Base-by-base conservation (phyloP, 1,284 basidiomycete species). In the Sporisorium sorghi region DNA sequence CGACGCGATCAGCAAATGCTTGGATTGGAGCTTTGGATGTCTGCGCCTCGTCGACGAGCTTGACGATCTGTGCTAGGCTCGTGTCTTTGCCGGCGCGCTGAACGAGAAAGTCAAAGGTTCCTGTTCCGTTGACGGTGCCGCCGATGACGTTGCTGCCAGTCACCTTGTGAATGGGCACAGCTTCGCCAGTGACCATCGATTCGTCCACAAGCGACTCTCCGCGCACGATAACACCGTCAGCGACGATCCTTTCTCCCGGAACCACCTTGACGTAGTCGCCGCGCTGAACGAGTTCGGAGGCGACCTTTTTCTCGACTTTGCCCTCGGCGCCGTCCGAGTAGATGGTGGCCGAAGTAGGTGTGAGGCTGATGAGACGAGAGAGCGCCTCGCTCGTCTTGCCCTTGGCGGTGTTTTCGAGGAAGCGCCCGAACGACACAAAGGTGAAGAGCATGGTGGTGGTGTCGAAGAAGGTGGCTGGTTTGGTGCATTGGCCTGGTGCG, bases 391-490 rank as follows among this genome's bases (percentile, higher is more conserved):
- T 94, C 1, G 97, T 99, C 86, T 93, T 93, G 43, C 97, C 96
- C 85, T 99, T 99, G 40, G 97, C 97, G 52, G 91, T 89, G 86
- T 97, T 99, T 86, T 99, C 97, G 55, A 99, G 89, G 86, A 92
- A 97, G 40, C 97, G 90, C 1, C 96, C 97, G 30, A 99, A 89
- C 5, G 93, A 94, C 77, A 98, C 93, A 84, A 99, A 99, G 85
- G 91, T 94, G 88, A 99, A 92, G 62, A 99, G 87, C 97, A 99
- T 99, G 17, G 95, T 97, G 79, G 93, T 95, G 1, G 97, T 99
- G 86, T 99, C 97, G 86, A 99, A 99, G 87, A 98, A 99, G 32
- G 94, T 90, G 82, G 92, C 89, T 0, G 97, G 96, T 37, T 89
- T 90, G 83, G 89, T 92, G 58, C 89, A 88, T 28, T 71, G 52